These are phyloP conservation scores for Schwanniomyces vanrijiae DNA, from an alignment of 805 yeast genomes.

Conservation along the genomic window DNA sequence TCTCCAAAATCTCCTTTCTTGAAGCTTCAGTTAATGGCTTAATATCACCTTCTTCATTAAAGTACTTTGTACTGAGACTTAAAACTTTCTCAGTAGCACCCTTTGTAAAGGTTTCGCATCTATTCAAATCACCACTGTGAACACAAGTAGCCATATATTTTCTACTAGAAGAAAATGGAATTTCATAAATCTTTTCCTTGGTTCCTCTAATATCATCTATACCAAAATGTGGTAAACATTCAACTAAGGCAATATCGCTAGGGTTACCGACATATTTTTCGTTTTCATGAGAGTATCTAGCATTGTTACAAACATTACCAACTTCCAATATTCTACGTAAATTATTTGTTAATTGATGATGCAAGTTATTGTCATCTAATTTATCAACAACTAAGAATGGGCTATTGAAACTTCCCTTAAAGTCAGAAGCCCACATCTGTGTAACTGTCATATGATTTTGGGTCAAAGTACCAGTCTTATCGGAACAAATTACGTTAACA, in stretches of 20 bases:
- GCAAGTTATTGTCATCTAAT: conserved; percentile 38
- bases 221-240: conserved; percentile 67
- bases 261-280: conserved; percentile 86
- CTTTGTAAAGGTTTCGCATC: conserved; percentile 67
- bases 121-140: conserved; percentile 57
- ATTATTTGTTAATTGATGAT: conserved; percentile 52
- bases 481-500: conserved; percentile 90
- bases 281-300: conserved; percentile 65
- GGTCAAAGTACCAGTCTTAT: conserved; percentile 82
- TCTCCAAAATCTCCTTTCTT: conserved; percentile 46
- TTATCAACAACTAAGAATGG: conserved; percentile 50
- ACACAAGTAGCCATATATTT: conserved; percentile 88
- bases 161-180: conserved; percentile 80
- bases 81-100: conserved; percentile 87
- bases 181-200: conserved; percentile 61
- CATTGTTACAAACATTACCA: conserved; percentile 76
- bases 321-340: conserved; percentile 56
- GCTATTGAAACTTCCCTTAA: conserved; percentile 39
- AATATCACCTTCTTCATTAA: conserved; percentile 57
- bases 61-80: conserved; percentile 57
- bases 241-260: conserved; percentile 88
- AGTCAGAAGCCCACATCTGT: conserved; percentile 74
- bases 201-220: conserved; percentile 68
- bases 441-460: conserved; percentile 90
- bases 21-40: conserved; percentile 57